Conservation (phyloP, 2,329 filamentous ascomycete species). For the Plenodomus lindquistii region DNA sequence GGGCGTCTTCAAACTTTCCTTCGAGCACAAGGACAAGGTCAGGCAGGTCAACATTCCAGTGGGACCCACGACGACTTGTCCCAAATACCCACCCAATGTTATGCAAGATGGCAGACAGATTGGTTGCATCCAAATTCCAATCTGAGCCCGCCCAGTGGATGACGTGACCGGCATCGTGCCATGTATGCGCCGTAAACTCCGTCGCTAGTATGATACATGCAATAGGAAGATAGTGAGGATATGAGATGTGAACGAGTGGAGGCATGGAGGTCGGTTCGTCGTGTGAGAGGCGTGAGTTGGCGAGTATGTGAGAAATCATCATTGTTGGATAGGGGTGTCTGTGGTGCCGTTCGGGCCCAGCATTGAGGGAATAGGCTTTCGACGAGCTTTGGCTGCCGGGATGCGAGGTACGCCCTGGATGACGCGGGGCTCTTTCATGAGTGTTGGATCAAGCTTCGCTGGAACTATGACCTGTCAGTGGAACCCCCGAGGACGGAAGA, state of each 20-base stretch:
- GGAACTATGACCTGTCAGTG: conserved; percentile 66
- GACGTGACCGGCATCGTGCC: not conserved
- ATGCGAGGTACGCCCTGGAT: conserved; percentile 83
- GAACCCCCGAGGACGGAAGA: conserved; percentile 46
- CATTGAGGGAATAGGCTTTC: conserved; percentile 54
- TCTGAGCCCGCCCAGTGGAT: conserved; percentile 12
- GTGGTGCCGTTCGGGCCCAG: conserved; percentile 35
- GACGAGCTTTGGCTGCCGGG: conserved; percentile 52
- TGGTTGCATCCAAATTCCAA: conserved; percentile 32
- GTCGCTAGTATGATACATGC: conserved; percentile 40
- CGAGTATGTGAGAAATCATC: conserved; percentile 17
- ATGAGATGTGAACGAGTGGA: conserved; percentile 14
- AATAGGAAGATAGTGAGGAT: conserved; percentile 12
- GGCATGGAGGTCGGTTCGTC: conserved; percentile 23
- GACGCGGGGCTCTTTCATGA: conserved; percentile 90
- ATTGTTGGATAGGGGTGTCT: conserved; percentile 30
- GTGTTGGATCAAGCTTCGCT: conserved; percentile 76
- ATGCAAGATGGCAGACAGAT: conserved; percentile 30
- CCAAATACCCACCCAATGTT: conserved; percentile 13
- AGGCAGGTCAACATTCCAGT: not conserved
- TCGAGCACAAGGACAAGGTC: not conserved
- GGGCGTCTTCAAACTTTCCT: conserved; percentile 3
- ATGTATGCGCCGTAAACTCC: conserved; percentile 31
- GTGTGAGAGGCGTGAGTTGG: conserved; percentile 12
- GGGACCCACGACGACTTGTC: conserved; percentile 1